Evolutionary conservation across 768 basidiomycete species (phyloP).

Genomic region (Pleurotus salmoneostramineus): DNA sequence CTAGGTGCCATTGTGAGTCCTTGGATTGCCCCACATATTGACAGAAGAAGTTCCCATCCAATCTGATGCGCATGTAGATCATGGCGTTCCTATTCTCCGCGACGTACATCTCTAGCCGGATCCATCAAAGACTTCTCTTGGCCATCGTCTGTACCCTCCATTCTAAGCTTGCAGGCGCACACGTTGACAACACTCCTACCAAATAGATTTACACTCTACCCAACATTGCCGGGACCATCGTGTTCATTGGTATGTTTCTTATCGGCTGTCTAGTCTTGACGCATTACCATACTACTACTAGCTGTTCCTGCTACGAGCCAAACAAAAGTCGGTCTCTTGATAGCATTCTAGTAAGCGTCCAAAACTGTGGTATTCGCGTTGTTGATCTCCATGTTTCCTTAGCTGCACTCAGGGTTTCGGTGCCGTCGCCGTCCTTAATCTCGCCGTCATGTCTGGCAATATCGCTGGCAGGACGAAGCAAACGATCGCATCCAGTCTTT

Average conservation of each 20-base stretch:
- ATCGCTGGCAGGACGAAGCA: constrained; percentile 49
- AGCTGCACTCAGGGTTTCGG: constrained; percentile 45
- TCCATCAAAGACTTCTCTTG: constrained; percentile 41
- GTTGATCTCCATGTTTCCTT: background rate
- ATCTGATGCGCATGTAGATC: constrained; percentile 16
- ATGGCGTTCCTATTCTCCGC: constrained; percentile 40
- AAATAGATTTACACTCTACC: constrained; percentile 35
- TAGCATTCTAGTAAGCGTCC: constrained; percentile 42
- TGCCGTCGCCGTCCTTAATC: constrained; percentile 41
- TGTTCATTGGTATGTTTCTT: constrained; percentile 33
- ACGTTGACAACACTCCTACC: background rate
- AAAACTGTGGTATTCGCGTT: background rate
- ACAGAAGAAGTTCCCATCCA: no score
- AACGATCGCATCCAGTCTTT: constrained; percentile 41
- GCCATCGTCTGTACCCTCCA: constrained; percentile 30
- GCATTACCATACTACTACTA: constrained; percentile 1
- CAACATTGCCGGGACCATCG: constrained; percentile 46
- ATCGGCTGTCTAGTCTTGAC: background rate
- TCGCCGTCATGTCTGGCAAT: constrained; percentile 44
- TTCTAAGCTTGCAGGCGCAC: background rate
- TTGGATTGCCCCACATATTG: constrained; percentile 8
- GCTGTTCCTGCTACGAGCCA: constrained; percentile 33
- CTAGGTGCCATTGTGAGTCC: constrained; percentile 21
- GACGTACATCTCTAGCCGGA: constrained; percentile 35
- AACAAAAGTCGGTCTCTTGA: constrained; percentile 41